Evolutionary conservation across 163 green algal genomes (phyloP).

Genomic region (Trebouxia gelatinosa): DNA sequence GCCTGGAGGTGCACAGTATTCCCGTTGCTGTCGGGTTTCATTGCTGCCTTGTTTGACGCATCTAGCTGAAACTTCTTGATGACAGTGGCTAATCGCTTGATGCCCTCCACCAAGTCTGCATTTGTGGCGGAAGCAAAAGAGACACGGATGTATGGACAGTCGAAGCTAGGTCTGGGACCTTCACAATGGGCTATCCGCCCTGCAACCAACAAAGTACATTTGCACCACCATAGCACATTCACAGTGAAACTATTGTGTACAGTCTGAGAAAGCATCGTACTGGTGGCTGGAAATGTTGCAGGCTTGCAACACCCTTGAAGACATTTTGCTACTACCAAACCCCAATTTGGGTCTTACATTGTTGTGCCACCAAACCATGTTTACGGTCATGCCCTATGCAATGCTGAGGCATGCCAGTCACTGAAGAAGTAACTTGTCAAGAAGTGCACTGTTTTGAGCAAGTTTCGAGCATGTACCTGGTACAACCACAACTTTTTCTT

Average conservation of each 20-base stretch:
- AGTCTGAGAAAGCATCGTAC: neutral
- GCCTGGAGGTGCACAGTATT: neutral
- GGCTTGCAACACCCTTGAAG: neutral
- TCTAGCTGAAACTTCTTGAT: conserved; percentile 4
- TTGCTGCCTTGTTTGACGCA: neutral
- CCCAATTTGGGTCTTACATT: too few species aligned
- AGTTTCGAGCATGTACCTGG: conserved; percentile 39
- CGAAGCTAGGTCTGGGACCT: conserved; percentile 31
- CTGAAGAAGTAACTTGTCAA: neutral
- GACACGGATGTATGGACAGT: conserved; percentile 51
- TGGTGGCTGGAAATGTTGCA: neutral
- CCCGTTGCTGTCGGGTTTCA: neutral
- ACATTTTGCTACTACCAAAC: neutral
- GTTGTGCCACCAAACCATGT: neutral
- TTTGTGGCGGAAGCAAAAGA: conserved; percentile 49
- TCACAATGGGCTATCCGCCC: conserved; percentile 39
- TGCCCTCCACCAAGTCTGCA: conserved; percentile 46
- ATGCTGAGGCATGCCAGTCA: neutral
- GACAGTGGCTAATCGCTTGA: conserved; percentile 43
- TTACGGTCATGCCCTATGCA: neutral
- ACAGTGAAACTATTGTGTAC: neutral
- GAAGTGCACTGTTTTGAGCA: neutral
- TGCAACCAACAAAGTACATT: neutral
- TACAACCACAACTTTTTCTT: conserved; percentile 56
- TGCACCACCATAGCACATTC: neutral